Conservation (phyloP, 2,329 filamentous ascomycete species). For the Penicillium sp. region DNA sequence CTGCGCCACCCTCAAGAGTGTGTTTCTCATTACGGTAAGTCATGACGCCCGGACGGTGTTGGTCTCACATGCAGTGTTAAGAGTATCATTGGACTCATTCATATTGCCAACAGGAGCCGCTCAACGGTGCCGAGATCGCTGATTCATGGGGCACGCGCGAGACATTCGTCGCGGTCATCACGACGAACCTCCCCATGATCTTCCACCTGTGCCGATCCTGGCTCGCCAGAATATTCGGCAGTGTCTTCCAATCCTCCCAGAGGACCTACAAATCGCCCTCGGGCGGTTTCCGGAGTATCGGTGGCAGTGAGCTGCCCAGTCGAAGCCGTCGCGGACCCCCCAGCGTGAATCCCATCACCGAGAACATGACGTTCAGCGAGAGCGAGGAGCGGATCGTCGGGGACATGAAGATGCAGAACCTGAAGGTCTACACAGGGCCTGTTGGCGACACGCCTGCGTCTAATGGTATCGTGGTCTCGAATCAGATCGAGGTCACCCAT, state of each 20-base stretch:
- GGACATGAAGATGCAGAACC: constrained; percentile 40
- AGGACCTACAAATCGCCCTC: constrained; percentile 40
- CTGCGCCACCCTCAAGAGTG: constrained; percentile 52
- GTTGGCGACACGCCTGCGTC: constrained; percentile 10
- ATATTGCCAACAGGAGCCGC: constrained; percentile 33
- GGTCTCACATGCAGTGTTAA: too few species aligned
- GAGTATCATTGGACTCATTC: too few species aligned
- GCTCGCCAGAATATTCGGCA: constrained; percentile 40
- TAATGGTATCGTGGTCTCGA: constrained; percentile 44
- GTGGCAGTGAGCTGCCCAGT: constrained; percentile 24
- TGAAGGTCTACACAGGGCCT: constrained; percentile 27
- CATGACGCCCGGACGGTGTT: too few species aligned
- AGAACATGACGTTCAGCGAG: constrained; percentile 41
- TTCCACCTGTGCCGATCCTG: constrained; percentile 44
- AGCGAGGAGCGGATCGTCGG: constrained; percentile 49
- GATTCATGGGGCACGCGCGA: constrained; percentile 41
- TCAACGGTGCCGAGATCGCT: constrained; percentile 32
- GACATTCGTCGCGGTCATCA: constrained; percentile 41
- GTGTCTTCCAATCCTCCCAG: constrained; percentile 38
- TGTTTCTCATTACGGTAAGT: constrained; percentile 46
- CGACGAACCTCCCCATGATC: constrained; percentile 40
- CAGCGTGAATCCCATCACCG: constrained; percentile 37
- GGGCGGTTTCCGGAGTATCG: constrained; percentile 26
- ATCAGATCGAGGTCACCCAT: constrained; percentile 40
- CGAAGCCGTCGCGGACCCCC: constrained; percentile 33